A percentile compares a stretch with the other conserved stretches of the same genome.
Evolutionary conservation across 306 rosid genomes (phyloP).

Genomic region (Prunus persica): DNA sequence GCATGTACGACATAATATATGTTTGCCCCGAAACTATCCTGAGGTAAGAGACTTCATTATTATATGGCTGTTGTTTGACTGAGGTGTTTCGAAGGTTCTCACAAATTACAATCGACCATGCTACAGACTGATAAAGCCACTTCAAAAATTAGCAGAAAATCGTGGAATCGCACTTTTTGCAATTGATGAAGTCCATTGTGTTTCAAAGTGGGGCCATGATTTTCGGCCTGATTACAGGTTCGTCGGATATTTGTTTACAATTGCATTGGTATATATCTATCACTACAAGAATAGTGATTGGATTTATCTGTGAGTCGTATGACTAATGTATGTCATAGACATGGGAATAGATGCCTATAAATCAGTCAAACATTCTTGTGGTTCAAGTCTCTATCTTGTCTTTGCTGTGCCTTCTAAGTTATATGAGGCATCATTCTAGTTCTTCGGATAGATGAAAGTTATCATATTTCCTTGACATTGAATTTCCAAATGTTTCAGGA

Average conservation of each 20-base stretch:
- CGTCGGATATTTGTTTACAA: slow-evolving; percentile 12
- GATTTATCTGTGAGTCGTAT: neutral
- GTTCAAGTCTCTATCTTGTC: neutral
- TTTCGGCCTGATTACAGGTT: slow-evolving; percentile 94
- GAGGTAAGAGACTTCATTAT: slow-evolving; percentile 35
- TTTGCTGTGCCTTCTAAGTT: neutral
- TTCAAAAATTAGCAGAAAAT: slow-evolving; percentile 70
- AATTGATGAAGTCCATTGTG: slow-evolving; percentile 93
- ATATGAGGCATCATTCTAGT: neutral
- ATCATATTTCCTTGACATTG: slow-evolving; percentile 1
- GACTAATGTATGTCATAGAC: neutral
- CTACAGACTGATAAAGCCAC: slow-evolving; percentile 71
- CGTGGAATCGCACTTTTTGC: slow-evolving; percentile 89
- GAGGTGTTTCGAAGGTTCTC: neutral
- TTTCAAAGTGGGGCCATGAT: slow-evolving; percentile 98
- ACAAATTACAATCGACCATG: neutral
- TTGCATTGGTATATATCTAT: neutral
- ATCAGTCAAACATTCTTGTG: neutral
- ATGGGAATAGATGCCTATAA: neutral
- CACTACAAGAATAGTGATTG: neutral
- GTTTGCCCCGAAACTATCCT: slow-evolving; percentile 83
- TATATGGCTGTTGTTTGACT: neutral
- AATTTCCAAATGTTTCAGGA: slow-evolving; percentile 54
- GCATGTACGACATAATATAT: slow-evolving; percentile 73
- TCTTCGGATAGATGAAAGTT: neutral